phyloP scores from a whole-genome alignment of 805 yeast genomes.

The Dipodascus geniculatus region DNA sequence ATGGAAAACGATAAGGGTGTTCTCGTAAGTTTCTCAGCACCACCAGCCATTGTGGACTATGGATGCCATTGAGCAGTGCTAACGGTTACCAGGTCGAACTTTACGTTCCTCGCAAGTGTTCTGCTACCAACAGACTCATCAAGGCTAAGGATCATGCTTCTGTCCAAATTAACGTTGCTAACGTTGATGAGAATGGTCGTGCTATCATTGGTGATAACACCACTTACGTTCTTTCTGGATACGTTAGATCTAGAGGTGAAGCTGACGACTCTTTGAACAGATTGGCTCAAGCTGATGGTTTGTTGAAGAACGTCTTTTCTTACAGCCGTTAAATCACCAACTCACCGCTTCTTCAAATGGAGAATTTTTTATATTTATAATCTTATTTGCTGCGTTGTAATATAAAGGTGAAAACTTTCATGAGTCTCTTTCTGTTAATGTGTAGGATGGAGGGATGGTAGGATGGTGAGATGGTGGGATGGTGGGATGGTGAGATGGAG shows the following conservation, averaged over 20 bases:
- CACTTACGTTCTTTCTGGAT: slow-evolving; percentile 95
- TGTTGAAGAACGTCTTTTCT: slow-evolving; percentile 61
- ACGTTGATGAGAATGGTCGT: slow-evolving; percentile 94
- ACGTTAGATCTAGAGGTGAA: slow-evolving; percentile 98
- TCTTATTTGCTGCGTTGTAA: not conserved
- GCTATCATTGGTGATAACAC: slow-evolving; percentile 82
- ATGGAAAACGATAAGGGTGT: slow-evolving; percentile 99
- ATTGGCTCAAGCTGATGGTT: slow-evolving; percentile 97
- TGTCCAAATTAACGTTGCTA: slow-evolving; percentile 97
- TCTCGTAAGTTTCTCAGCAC: slow-evolving; percentile 84
- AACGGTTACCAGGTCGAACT: slow-evolving; percentile 74
- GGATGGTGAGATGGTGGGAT: too few species aligned
- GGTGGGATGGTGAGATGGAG: too few species aligned
- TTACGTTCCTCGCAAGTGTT: slow-evolving; percentile 99
- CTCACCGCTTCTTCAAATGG: not conserved
- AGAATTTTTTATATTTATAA: not conserved
- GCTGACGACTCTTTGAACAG: slow-evolving; percentile 99
- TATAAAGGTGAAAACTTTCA: not conserved
- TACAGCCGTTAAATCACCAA: slow-evolving; percentile 26
- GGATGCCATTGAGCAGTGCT: too few species aligned
- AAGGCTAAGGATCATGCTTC: slow-evolving; percentile 99
- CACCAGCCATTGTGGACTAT: too few species aligned
- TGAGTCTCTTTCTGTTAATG: too few species aligned
- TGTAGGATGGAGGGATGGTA: too few species aligned
- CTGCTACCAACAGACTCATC: slow-evolving; percentile 99